Evolutionary conservation across 2,329 filamentous ascomycete species (phyloP), one percentile per base, ranked within the genome.

Genomic region (Xylariaceae sp.): DNA sequence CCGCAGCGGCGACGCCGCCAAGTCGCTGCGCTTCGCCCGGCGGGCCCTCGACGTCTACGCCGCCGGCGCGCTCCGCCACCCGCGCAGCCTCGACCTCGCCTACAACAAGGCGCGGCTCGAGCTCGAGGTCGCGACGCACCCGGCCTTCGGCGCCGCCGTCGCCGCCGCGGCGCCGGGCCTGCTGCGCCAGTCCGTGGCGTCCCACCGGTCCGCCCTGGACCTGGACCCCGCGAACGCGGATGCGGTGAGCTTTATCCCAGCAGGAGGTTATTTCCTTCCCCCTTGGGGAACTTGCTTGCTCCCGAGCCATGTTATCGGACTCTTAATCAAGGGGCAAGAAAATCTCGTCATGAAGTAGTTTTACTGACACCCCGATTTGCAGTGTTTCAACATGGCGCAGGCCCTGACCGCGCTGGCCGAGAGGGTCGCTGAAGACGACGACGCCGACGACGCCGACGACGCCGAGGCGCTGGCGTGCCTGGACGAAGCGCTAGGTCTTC

Each of bases 91-190:
- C 56, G 82, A 86, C 57, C 64, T 86, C 22, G 80, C 80, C 9
- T 86, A 86, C 55, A 86, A 86, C 56, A 84, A 83, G 74, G 80
- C 81, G 17, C 70, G 79, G 41, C 67, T 85, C 19, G 72, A 84
- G 53, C 77, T 83, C 50, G 77, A 82, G 50, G 70, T 85, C 38
- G 75, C 77, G 14, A 80, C 83, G 42, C 75, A 85, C 53, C 70
- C 73, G 12, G 24, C 24, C n/a, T 26, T 6, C 12, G n/a, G 12
- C 24, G 7, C n/a, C 5, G 12, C 15, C 12, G 12, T 26, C 24
- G 24, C n/a, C n/a, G 5, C 12, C 7, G 24, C n/a, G 15, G n/a
- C 12, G 12, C 6, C 15, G 3, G 66, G 72, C n/a, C 62, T 77
- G 16, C 56, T 86, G 15, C 62, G 71, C 25, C 66, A 73, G 38